Conservation (phyloP, 2,329 filamentous ascomycete species). For the Myriosclerotinia scirpicola region DNA sequence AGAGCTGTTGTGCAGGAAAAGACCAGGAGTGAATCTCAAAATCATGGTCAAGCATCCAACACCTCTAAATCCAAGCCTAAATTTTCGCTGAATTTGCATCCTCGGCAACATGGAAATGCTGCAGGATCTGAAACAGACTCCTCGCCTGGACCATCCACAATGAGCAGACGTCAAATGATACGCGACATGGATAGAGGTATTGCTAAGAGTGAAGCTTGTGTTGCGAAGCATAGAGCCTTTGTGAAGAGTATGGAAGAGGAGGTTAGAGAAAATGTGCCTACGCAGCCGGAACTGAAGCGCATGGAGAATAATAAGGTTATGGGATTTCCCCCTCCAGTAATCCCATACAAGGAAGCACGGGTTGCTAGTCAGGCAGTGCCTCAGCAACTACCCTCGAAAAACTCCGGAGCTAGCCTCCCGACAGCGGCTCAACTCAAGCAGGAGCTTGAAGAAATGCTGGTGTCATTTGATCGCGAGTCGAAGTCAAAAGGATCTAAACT, state of each 20-base stretch:
- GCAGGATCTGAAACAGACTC: not conserved
- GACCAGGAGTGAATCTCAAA: not conserved
- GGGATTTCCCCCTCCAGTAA: slow-evolving; percentile 10
- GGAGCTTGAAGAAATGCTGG: slow-evolving; percentile 15
- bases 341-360: not conserved
- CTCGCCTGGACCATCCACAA: not conserved
- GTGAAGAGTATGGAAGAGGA: slow-evolving; percentile 3
- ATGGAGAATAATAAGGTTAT: not conserved
- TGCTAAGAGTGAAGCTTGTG: slow-evolving; percentile 11
- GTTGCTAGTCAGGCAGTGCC: not conserved
- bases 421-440: slow-evolving; percentile 12
- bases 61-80: not conserved
- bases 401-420: not conserved
- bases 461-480: slow-evolving; percentile 10
- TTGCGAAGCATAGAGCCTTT: slow-evolving; percentile 11
- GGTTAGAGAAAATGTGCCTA: not conserved
- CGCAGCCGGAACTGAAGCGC: not conserved
- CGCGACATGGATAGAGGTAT: not conserved
- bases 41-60: not conserved
- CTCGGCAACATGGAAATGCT: not conserved
- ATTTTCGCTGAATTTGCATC: not conserved
- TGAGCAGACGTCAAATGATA: not conserved
- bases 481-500: slow-evolving; percentile 6
- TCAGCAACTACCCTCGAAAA: not conserved
- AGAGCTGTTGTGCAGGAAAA: not conserved